Evolutionary conservation across 2,329 filamentous ascomycete species (phyloP).

Genomic region (Hypocreales sp.): DNA sequence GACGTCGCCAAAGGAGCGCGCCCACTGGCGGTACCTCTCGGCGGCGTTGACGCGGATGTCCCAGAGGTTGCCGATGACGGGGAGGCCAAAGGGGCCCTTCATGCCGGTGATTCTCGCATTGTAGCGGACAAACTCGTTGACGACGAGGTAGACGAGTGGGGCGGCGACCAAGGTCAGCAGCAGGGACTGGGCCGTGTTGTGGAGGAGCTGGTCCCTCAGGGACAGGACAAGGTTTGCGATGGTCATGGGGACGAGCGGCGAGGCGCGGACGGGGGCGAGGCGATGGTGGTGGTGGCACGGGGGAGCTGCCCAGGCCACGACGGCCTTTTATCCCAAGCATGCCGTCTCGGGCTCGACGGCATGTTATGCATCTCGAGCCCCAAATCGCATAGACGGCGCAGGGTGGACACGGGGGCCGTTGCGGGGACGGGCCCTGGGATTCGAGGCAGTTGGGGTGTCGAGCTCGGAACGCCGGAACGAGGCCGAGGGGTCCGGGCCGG

Average conservation of each 20-base stretch:
- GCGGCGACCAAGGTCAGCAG: slow-evolving; percentile 10
- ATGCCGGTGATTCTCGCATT: slow-evolving; percentile 28
- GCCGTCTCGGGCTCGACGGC: too few relatives aligned
- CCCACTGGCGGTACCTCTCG: slow-evolving; percentile 40
- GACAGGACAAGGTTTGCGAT: slow-evolving; percentile 9
- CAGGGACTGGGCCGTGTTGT: slow-evolving; percentile 10
- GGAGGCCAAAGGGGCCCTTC: slow-evolving; percentile 31
- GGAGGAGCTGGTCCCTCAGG: slow-evolving; percentile 6
- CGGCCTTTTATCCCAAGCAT: too few relatives aligned
- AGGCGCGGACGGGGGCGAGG: too few relatives aligned
- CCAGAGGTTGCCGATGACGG: slow-evolving; percentile 37
- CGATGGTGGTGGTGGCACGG: not conserved
- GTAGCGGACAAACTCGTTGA: slow-evolving; percentile 31
- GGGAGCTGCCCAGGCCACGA: too few relatives aligned
- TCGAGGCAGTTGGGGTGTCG: too few relatives aligned
- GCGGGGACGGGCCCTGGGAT: too few relatives aligned
- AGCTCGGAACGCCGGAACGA: too few relatives aligned
- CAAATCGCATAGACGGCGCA: too few relatives aligned
- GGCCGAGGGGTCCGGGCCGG: too few relatives aligned
- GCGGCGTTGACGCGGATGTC: slow-evolving; percentile 39
- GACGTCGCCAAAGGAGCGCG: slow-evolving; percentile 28
- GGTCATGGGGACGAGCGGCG: slow-evolving; percentile 8
- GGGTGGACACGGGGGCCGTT: too few relatives aligned
- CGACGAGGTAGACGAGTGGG: slow-evolving; percentile 27
- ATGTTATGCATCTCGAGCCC: too few relatives aligned